Conservation (phyloP, 2,329 filamentous ascomycete genomes). For the Fusarium hainanense region DNA sequence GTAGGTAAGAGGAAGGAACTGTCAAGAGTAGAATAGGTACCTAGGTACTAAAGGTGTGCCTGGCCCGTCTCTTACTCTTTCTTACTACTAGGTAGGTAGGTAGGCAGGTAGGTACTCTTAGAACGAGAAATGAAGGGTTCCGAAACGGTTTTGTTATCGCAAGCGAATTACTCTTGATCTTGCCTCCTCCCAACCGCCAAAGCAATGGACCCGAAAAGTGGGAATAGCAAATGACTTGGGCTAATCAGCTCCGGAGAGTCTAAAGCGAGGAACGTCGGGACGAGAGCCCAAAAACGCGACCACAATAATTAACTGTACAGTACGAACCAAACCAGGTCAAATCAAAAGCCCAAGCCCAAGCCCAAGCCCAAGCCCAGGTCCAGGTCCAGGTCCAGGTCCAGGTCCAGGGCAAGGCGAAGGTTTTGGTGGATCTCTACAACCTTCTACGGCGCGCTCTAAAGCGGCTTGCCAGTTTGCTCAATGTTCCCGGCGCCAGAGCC, state of each 20-base stretch:
- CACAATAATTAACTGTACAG: neutral
- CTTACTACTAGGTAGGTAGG: neutral
- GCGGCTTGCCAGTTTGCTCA: conserved; percentile 5
- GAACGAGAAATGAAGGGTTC: conserved; percentile 15
- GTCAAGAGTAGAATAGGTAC: conserved; percentile 2
- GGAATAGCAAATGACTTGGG: conserved; percentile 14
- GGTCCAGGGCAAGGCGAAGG: conserved; percentile 19
- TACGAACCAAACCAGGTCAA: neutral
- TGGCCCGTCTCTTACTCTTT: neutral
- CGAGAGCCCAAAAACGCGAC: conserved; percentile 19
- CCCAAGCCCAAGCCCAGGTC: neutral
- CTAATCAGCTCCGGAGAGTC: conserved; percentile 19
- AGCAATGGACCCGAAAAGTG: conserved; percentile 23
- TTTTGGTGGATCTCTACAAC: conserved; percentile 28
- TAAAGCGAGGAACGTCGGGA: conserved; percentile 29
- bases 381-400: conserved; percentile 4
- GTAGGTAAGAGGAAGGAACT: neutral
- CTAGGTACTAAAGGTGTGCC: neutral
- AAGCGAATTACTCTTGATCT: conserved; percentile 32
- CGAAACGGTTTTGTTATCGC: conserved; percentile 38
- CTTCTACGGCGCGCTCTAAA: conserved; percentile 14
- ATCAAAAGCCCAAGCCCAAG: neutral
- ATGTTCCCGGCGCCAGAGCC: conserved; percentile 12
- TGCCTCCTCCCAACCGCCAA: conserved; percentile 30
- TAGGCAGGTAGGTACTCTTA: neutral